Base-by-base conservation (phyloP, 495 filamentous ascomycete genomes). In the Talaromyces proteolyticus region DNA sequence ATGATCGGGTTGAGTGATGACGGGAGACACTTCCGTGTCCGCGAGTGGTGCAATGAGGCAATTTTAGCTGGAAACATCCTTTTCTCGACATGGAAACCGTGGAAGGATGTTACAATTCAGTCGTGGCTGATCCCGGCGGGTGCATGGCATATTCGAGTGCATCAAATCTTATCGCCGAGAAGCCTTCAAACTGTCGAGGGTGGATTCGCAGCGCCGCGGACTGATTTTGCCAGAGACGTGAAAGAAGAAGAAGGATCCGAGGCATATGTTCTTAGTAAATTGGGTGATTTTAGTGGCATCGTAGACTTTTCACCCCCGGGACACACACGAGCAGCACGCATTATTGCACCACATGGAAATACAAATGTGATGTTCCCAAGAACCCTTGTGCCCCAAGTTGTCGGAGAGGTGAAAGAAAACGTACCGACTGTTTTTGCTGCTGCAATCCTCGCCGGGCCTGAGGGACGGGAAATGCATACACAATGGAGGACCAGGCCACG, bases 1-100 rank as follows among this genome's bases (percentile, higher is more conserved):
- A 83, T 87, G 61, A 76, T 91, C 6, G 87, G 85, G 11, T 65
- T 91, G 3, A 89, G 84, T 2, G 86, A 89, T 53, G 87, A 90
- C 66, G 29, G 29, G 8, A 8, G 29, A 8, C 29, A 34, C 29
- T 34, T 34, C 14, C 29, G 29, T 34, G 29, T 34, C 14, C 29
- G 29, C 8, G 29, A 34, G 29, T 34, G 29, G 29, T 34, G 29
- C 14, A 14, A 34, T 10, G 29, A 10, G 14, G 29, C 29, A 14
- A 34, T 34, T 34, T 14, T 34, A 34, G 29, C 29, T 10, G 29
- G 29, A 34, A 14, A 34, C 4, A 34, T 87, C 3, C 69, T 90
- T 19, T 74, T 83, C 12, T 87, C 82, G 0, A 66, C 70, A 37
- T 88, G 85, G 87, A 73, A 74, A 26, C 84, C 85, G 11, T 89